phyloP scores from a whole-genome alignment of 2,329 filamentous ascomycete species.

The Rutstroemia sp. region DNA sequence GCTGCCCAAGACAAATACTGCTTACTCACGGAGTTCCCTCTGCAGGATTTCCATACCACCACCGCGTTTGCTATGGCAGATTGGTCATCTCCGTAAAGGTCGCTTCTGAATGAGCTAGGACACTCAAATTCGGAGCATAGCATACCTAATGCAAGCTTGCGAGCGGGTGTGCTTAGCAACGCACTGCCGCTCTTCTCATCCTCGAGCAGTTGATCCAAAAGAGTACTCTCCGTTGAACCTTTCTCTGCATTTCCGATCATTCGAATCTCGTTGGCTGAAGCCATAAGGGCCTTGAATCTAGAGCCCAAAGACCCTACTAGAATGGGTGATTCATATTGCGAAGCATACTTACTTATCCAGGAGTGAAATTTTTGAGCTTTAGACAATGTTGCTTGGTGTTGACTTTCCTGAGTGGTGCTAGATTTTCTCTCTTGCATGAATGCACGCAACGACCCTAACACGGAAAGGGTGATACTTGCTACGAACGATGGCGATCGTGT shows the following conservation, averaged over 20 bases:
- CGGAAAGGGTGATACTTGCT: constrained; percentile 71
- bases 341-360: constrained; percentile 70
- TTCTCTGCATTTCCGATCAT: constrained; percentile 61
- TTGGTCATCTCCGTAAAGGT: constrained; percentile 62
- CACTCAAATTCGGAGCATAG: constrained; percentile 69
- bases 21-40: constrained; percentile 52
- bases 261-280: constrained; percentile 60
- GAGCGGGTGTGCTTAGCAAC: constrained; percentile 63
- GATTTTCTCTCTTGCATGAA: constrained; percentile 70
- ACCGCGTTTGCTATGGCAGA: constrained; percentile 55
- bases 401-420: constrained; percentile 77
- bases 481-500: constrained; percentile 63
- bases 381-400: constrained; percentile 68
- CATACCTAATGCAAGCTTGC: constrained; percentile 61
- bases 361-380: constrained; percentile 68
- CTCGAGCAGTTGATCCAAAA: constrained; percentile 71
- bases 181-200: constrained; percentile 57
- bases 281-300: constrained; percentile 59
- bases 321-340: constrained; percentile 46
- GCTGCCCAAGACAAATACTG: constrained; percentile 81
- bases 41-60: constrained; percentile 70
- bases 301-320: constrained; percentile 35
- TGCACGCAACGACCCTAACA: constrained; percentile 67
- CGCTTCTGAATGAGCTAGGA: constrained; percentile 48
- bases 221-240: constrained; percentile 66